Conservation (phyloP, 176 grass and related monocot genomes). For the Secale cereale region DNA sequence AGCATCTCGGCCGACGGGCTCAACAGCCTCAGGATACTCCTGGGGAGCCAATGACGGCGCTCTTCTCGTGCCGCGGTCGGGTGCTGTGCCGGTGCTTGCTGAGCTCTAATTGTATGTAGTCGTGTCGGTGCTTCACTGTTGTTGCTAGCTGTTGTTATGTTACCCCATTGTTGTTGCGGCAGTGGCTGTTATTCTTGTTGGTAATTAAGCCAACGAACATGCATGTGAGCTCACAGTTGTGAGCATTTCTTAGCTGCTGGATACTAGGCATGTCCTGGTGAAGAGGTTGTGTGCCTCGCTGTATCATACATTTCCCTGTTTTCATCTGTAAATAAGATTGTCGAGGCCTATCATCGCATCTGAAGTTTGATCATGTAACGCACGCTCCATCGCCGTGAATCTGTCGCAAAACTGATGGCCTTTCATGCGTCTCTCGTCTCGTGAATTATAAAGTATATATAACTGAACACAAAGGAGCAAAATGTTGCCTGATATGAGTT, state of each 20-base stretch:
- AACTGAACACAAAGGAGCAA: not conserved
- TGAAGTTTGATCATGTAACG: too few relatives aligned
- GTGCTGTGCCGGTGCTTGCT: not conserved
- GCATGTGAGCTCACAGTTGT: not conserved
- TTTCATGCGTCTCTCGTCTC: too few relatives aligned
- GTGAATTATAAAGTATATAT: too few relatives aligned
- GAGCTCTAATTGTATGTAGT: conserved; percentile 35
- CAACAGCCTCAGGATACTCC: conserved; percentile 55
- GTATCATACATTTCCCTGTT: not conserved
- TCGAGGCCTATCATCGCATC: too few relatives aligned
- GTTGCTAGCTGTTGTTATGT: not conserved
- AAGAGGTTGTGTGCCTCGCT: not conserved
- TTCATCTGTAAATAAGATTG: conserved; percentile 34
- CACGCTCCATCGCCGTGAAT: too few relatives aligned
- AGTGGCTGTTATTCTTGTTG: conserved; percentile 41
- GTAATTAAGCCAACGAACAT: conserved; percentile 46
- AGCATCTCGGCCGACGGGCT: conserved; percentile 84
- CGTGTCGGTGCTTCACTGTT: conserved; percentile 22
- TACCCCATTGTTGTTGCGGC: not conserved
- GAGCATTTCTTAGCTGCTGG: conserved; percentile 12
- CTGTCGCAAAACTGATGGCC: too few relatives aligned
- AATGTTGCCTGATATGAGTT: not conserved
- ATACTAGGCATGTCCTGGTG: conserved; percentile 10
- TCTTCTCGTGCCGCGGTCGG: not conserved
- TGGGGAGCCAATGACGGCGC: conserved; percentile 26